Conservation (phyloP, 129 eudicot species). For the Centella asiatica region DNA sequence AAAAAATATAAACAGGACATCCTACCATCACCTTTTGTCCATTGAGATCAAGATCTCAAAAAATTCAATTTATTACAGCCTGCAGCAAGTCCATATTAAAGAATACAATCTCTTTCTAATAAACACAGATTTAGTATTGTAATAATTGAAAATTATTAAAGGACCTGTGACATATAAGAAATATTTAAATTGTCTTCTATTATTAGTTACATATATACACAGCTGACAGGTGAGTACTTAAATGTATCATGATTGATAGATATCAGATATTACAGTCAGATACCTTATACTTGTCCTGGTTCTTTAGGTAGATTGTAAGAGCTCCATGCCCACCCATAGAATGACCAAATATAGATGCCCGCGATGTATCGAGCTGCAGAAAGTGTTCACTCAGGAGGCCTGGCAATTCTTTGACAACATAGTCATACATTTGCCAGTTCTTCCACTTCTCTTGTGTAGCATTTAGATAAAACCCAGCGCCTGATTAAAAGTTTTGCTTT, state of each 20-base stretch:
- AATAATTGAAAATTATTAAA: not conserved
- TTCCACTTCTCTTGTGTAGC: conserved; percentile 97
- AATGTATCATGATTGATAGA: too few species aligned
- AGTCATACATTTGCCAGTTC: conserved; percentile 98
- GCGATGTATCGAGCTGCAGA: conserved; percentile 73
- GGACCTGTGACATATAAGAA: too few species aligned
- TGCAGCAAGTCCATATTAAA: not conserved
- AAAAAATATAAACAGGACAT: too few species aligned
- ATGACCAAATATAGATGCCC: conserved; percentile 65
- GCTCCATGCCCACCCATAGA: conserved; percentile 61
- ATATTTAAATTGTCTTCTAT: too few species aligned
- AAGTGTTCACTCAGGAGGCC: conserved; percentile 67
- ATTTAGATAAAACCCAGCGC: conserved; percentile 96
- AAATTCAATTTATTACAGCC: too few species aligned
- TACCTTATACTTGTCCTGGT: conserved; percentile 94
- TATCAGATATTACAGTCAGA: not conserved
- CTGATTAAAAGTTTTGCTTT: conserved; percentile 24
- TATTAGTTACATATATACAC: too few species aligned
- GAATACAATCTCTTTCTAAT: not conserved
- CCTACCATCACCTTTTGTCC: too few species aligned
- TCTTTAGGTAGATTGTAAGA: conserved; percentile 73
- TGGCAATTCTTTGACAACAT: conserved; percentile 90
- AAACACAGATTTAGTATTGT: not conserved
- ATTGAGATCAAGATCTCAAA: too few species aligned
- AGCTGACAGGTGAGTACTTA: too few species aligned